Base-by-base conservation (phyloP, 73 alveolate genomes). In the Paramecium pentaurelia region DNA sequence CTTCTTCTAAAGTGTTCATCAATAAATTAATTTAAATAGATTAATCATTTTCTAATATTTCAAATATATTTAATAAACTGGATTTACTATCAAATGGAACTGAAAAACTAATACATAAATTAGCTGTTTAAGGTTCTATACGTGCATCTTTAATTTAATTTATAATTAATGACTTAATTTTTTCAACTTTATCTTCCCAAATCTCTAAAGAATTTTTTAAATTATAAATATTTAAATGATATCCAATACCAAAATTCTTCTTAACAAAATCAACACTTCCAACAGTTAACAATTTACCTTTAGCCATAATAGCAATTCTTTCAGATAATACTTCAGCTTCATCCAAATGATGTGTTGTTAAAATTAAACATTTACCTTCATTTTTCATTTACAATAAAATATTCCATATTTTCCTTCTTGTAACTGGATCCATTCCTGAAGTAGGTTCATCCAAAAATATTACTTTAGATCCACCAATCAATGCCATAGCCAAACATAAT, bases 1-100 rank as follows among this genome's bases (percentile, higher is more conserved):
- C 99, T 71, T 98, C 99, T 95, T 98, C 99, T 71, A 98, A 94
- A 12, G 99, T 98, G 18, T 99, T 97, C 96, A 98, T 95, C 36
- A 98, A 94, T 0, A 97, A 77, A n/a, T 95, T 97, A 34, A 96
- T 95, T 7, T 96, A 85, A 16, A 80, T 44, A 7, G 95, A 80
- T 20, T 71, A 86, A 28, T 96, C 93, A 37, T 83, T 36, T 20
- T 88, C 93, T 8, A 96, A 92, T 6, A 86, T 88, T 30, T 86
- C 10, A 75, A 96, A 98, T 22, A 80, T 2, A 80, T 22, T 22
- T 20, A 80, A 36, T 25, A 80, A 45, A n/a, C 30, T 16, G 8
- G 37, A 28, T 80, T 80, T 80, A 3, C 34, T 32, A 45, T 80
- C 91, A 47, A 80, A 80, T 80, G 71, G 91, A 8, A 80, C 71